Evolutionary conservation across 23 red algal genomes (phyloP).

Genomic region (Gracilariopsis chorda): DNA sequence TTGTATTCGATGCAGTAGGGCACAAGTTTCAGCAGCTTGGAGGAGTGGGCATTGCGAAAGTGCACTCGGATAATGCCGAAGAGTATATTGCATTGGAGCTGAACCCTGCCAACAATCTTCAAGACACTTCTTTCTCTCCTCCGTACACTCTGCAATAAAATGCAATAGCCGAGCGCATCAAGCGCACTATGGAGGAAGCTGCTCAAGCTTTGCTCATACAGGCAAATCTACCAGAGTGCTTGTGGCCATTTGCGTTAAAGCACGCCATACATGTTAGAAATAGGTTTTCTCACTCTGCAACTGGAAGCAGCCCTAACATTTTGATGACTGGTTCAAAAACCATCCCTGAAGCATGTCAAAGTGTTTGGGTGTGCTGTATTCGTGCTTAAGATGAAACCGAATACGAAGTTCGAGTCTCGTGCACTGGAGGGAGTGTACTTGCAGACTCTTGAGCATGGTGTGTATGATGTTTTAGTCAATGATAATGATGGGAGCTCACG

Average conservation of each 20-base stretch:
- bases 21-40: not conserved
- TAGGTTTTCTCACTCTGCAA: not conserved
- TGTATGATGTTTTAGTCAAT: conserved; percentile 1
- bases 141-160: not conserved
- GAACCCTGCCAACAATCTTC: not conserved
- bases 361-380: not conserved
- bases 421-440: not conserved
- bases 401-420: not conserved
- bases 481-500: not conserved
- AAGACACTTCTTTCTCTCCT: not conserved
- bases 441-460: not conserved
- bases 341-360: not conserved
- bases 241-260: not conserved
- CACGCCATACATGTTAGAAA: not conserved
- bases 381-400: not conserved
- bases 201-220: not conserved
- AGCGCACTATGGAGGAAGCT: not conserved
- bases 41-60: not conserved
- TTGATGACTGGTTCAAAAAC: not conserved
- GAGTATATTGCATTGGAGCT: not conserved
- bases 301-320: not conserved
- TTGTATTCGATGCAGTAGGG: not conserved
- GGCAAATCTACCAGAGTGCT: not conserved
- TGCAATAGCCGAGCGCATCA: conserved; percentile 6
- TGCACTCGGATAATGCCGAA: not conserved